Evolutionary conservation across 2,329 filamentous ascomycete species (phyloP).

Genomic region (Colletotrichum abscissum): DNA sequence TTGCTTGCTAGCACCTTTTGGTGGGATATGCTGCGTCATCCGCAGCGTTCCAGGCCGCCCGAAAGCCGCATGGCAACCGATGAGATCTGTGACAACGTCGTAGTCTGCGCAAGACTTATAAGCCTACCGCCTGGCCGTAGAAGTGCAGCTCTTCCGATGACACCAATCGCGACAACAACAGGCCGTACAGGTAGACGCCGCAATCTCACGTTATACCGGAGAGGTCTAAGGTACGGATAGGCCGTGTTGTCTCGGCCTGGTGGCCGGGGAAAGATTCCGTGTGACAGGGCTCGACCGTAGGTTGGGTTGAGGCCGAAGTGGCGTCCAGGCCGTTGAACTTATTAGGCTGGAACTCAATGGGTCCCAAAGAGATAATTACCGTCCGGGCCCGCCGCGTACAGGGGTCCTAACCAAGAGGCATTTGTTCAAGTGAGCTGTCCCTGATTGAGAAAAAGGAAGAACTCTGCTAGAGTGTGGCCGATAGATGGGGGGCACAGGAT

Average conservation of each 20-base stretch:
- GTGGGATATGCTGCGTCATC: not conserved
- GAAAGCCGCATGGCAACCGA: not conserved
- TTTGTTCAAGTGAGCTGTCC: slow-evolving; percentile 24
- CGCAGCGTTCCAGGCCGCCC: slow-evolving; percentile 7
- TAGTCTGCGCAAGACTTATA: not conserved
- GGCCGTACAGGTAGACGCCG: not conserved
- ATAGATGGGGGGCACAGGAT: slow-evolving; percentile 29
- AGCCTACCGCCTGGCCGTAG: not conserved
- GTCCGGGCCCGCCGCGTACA: slow-evolving; percentile 28
- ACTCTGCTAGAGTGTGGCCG: slow-evolving; percentile 22
- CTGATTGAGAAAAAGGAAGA: slow-evolving; percentile 15
- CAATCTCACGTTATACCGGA: not conserved
- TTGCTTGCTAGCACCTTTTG: slow-evolving; percentile 6
- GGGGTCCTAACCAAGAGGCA: slow-evolving; percentile 24
- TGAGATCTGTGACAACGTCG: not conserved
- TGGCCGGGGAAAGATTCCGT: slow-evolving; percentile 26
- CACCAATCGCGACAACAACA: not conserved
- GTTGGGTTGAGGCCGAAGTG: slow-evolving; percentile 23
- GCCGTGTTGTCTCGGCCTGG: not conserved
- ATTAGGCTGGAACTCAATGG: slow-evolving; percentile 31
- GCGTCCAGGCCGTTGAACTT: slow-evolving; percentile 23
- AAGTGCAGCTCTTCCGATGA: not conserved
- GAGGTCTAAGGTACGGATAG: not conserved
- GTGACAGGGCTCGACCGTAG: slow-evolving; percentile 17
- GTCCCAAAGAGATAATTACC: not conserved